These are phyloP conservation scores for Asterophora parasitica DNA, from an alignment of 768 basidiomycete genomes.

Conservation along the genomic window DNA sequence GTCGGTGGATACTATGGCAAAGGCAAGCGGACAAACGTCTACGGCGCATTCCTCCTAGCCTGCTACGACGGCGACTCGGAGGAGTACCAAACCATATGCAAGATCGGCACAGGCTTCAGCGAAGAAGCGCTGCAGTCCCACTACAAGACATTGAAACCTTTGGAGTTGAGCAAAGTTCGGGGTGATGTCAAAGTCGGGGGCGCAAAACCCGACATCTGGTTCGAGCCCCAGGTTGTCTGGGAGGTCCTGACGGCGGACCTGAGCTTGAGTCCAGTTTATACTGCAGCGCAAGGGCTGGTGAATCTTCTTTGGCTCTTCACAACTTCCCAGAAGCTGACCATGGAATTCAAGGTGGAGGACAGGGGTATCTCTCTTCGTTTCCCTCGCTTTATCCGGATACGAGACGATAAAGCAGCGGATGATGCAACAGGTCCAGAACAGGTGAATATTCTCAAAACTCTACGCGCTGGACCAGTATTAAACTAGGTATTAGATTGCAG, in stretches of 20 bases:
- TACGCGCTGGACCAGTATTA: conserved; percentile 1
- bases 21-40: conserved; percentile 95
- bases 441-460: conserved; percentile 36
- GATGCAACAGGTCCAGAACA: conserved; percentile 93
- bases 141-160: conserved; percentile 74
- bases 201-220: conserved; percentile 96
- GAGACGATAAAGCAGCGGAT: conserved; percentile 91
- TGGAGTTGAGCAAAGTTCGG: conserved; percentile 64
- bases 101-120: conserved; percentile 97
- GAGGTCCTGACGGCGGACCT: conserved; percentile 97
- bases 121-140: conserved; percentile 84
- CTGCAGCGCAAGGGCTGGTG: conserved; percentile 89
- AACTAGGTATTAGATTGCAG: conserved; percentile 58
- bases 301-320: conserved; percentile 19
- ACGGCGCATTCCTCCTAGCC: conserved; percentile 96
- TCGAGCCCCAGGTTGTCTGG: conserved; percentile 97
- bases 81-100: conserved; percentile 96
- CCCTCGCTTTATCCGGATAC: conserved; percentile 86
- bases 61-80: conserved; percentile 95
- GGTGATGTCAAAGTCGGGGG: conserved; percentile 87
- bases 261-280: conserved; percentile 93
- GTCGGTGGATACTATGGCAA: conserved; percentile 97
- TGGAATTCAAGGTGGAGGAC: conserved; percentile 58
- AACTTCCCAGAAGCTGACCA: neutral
- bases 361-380: conserved; percentile 95